Percentiles rank a stretch among this genome's conserved stretches.
These are phyloP conservation scores for Tetramitus jugosus DNA, from an alignment of 208 protist genomes.

Conservation along the genomic window DNA sequence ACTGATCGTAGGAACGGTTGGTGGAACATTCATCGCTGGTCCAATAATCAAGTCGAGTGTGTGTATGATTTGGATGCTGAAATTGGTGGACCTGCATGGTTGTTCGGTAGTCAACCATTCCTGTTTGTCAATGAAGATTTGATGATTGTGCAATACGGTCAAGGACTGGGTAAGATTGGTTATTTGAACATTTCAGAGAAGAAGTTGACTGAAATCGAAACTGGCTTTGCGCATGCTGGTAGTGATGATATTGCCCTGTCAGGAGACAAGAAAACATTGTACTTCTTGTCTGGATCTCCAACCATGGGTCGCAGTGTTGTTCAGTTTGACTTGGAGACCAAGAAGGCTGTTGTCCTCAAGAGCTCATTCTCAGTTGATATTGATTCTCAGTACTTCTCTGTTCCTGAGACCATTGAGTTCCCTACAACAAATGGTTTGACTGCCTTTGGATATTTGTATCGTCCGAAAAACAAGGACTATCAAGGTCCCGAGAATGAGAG, in stretches of 20 bases:
- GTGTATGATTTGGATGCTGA: neutral
- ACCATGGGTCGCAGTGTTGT: too few relatives aligned
- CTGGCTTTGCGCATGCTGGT: too few relatives aligned
- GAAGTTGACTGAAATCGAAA: too few relatives aligned
- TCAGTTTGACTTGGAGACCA: neutral
- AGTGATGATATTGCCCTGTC: neutral
- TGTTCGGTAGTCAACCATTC: neutral
- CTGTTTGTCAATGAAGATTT: neutral
- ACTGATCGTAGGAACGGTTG: neutral
- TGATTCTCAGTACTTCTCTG: neutral
- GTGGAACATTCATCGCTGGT: neutral
- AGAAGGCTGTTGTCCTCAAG: neutral
- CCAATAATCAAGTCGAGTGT: too few relatives aligned
- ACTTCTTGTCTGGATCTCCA: neutral
- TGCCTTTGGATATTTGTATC: slow-evolving; percentile 26
- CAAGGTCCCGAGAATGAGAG: neutral
- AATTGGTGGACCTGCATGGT: neutral
- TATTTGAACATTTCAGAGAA: neutral
- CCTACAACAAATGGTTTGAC: neutral
- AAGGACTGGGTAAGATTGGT: neutral
- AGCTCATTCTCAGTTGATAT: neutral
- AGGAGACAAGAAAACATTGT: neutral
- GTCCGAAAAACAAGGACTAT: neutral
- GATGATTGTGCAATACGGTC: neutral
- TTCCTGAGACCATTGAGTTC: neutral